phyloP scores from a whole-genome alignment of 805 yeast genomes.

The Candida andamanensis region DNA sequence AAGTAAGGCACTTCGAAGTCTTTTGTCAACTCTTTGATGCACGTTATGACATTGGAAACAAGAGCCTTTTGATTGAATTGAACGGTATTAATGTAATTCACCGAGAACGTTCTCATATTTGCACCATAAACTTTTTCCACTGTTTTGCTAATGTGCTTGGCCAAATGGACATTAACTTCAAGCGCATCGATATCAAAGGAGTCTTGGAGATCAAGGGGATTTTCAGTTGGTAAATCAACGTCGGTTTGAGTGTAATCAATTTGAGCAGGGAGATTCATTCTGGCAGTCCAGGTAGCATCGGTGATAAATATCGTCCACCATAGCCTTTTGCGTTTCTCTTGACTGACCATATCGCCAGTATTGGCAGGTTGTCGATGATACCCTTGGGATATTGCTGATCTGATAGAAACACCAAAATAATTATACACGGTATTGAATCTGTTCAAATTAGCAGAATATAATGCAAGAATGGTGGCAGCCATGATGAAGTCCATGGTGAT shows the following conservation, averaged over 20 bases:
- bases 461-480: constrained; percentile 27
- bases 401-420: constrained; percentile 35
- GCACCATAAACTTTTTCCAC: constrained; percentile 36
- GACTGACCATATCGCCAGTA: constrained; percentile 1
- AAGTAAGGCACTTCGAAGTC: constrained; percentile 29
- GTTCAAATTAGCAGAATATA: constrained; percentile 33
- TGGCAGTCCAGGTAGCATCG: constrained; percentile 37
- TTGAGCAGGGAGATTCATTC: constrained; percentile 35
- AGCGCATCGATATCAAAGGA: constrained; percentile 24
- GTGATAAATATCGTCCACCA: constrained; percentile 41
- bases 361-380: constrained; percentile 27
- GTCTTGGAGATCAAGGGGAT: constrained; percentile 22
- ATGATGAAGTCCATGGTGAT: constrained; percentile 30
- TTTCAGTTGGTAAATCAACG: constrained; percentile 36
- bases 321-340: constrained; percentile 31
- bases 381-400: constrained; percentile 34
- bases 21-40: constrained; percentile 23
- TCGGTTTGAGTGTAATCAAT: constrained; percentile 40
- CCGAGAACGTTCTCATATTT: constrained; percentile 32
- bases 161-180: constrained; percentile 35
- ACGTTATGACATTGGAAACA: constrained; percentile 24
- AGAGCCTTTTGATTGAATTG: constrained; percentile 34
- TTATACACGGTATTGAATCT: constrained; percentile 35
- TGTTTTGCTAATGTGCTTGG: constrained; percentile 33
- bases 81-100: constrained; percentile 37